phyloP scores from a whole-genome alignment of 352 stramenopile species.

The Hyaloperonospora brassicae region DNA sequence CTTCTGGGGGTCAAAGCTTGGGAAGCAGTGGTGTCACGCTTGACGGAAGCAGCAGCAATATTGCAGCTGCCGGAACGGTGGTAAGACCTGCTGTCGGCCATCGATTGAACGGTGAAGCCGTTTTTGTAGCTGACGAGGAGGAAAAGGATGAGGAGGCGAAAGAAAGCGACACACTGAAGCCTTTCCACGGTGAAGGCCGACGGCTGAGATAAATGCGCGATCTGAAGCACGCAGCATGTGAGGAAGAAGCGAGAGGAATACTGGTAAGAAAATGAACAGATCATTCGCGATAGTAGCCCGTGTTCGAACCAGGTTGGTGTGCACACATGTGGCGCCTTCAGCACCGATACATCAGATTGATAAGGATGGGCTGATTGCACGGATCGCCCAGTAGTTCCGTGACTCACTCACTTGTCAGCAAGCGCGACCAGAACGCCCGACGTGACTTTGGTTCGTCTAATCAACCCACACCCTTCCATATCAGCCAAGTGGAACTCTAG shows the following conservation, averaged over 20 bases:
- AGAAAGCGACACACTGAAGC: constrained; percentile 17
- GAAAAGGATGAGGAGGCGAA: constrained; percentile 33
- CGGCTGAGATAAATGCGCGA: constrained; percentile 39
- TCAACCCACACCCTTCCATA: constrained; percentile 50
- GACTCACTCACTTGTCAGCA: constrained; percentile 11
- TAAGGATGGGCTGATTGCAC: neutral
- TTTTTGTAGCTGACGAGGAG: constrained; percentile 18
- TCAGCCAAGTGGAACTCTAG: constrained; percentile 53
- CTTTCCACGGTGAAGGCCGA: constrained; percentile 64
- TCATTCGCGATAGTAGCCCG: neutral
- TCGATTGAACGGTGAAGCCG: constrained; percentile 26
- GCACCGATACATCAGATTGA: neutral
- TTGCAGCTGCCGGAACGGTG: constrained; percentile 2
- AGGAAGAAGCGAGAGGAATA: constrained; percentile 4
- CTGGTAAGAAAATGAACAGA: neutral
- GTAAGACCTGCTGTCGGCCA: constrained; percentile 17
- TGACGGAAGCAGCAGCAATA: constrained; percentile 8
- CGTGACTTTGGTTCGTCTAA: constrained; percentile 45
- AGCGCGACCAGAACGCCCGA: constrained; percentile 46
- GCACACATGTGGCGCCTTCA: too few relatives aligned
- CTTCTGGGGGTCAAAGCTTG: constrained; percentile 16
- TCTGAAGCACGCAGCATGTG: constrained; percentile 1
- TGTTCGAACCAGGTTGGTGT: too few relatives aligned
- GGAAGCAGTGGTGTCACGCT: constrained; percentile 21
- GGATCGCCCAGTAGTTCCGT: neutral